phyloP scores from a whole-genome alignment of 1,284 basidiomycete species.

The Ustilago cynodontis region DNA sequence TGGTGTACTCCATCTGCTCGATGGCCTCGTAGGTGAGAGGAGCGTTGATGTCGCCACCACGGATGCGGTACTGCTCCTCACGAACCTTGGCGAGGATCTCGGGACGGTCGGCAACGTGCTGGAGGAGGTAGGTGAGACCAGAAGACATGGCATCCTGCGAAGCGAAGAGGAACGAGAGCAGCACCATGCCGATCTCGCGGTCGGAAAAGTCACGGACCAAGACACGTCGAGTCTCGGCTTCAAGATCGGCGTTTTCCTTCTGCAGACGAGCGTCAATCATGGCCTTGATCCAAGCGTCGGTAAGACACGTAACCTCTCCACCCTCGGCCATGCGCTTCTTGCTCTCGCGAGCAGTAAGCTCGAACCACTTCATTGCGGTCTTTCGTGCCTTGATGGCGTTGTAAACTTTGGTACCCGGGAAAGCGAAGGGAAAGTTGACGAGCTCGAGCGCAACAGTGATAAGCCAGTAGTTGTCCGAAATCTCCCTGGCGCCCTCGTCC shows the following conservation, averaged over 20 bases:
- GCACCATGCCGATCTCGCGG: slow-evolving; percentile 95
- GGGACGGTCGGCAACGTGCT: slow-evolving; percentile 92
- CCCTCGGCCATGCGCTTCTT: slow-evolving; percentile 88
- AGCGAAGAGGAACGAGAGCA: slow-evolving; percentile 93
- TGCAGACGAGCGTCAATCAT: slow-evolving; percentile 75
- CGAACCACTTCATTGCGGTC: slow-evolving; percentile 84
- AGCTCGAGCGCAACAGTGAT: slow-evolving; percentile 95
- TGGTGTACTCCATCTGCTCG: slow-evolving; percentile 92
- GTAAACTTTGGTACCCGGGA: slow-evolving; percentile 90
- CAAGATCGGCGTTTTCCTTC: slow-evolving; percentile 73
- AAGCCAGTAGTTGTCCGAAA: slow-evolving; percentile 94
- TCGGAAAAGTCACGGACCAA: slow-evolving; percentile 84
- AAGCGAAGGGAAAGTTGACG: slow-evolving; percentile 93
- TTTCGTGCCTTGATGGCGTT: slow-evolving; percentile 94
- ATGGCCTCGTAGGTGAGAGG: slow-evolving; percentile 89
- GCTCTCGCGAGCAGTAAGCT: slow-evolving; percentile 81
- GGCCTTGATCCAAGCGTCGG: slow-evolving; percentile 90
- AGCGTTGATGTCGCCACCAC: slow-evolving; percentile 81
- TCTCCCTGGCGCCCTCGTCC: slow-evolving; percentile 81
- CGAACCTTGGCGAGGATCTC: slow-evolving; percentile 88
- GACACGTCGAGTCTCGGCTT: slow-evolving; percentile 71
- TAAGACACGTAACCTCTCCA: slow-evolving; percentile 85
- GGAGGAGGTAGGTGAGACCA: slow-evolving; percentile 88
- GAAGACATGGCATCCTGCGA: slow-evolving; percentile 96
- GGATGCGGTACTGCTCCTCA: slow-evolving; percentile 88